Percentiles rank a stretch among this genome's conserved stretches.
phyloP scores from a whole-genome alignment of 345 rosid species.

The Stellera chamaejasme region DNA sequence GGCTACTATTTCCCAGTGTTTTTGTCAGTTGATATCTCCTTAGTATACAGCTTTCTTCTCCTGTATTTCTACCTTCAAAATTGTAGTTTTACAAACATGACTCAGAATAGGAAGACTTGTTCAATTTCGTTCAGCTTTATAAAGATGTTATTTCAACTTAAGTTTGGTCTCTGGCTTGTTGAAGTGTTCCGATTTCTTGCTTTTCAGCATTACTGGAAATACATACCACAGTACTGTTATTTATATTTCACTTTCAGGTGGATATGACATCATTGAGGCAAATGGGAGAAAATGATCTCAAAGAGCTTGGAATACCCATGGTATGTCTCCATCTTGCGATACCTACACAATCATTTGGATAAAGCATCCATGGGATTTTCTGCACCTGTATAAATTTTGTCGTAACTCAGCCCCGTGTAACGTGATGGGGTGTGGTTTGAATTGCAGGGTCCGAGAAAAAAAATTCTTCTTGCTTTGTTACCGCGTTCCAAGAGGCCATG shows the following conservation, averaged over 20 bases:
- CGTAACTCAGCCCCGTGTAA: too few relatives aligned
- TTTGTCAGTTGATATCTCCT: too few relatives aligned
- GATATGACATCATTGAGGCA: slow-evolving; percentile 86
- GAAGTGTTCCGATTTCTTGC: background rate
- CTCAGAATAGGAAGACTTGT: too few relatives aligned
- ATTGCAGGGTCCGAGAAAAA: slow-evolving; percentile 92
- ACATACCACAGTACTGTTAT: too few relatives aligned
- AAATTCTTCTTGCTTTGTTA: slow-evolving; percentile 68
- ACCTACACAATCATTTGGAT: too few relatives aligned
- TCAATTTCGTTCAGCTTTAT: background rate
- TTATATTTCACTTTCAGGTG: slow-evolving; percentile 43
- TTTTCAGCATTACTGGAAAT: slow-evolving; percentile 7
- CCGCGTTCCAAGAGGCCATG: slow-evolving; percentile 42
- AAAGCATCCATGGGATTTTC: too few relatives aligned
- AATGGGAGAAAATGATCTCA: slow-evolving; percentile 90
- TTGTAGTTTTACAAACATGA: too few relatives aligned
- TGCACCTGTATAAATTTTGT: too few relatives aligned
- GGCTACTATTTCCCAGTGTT: too few relatives aligned
- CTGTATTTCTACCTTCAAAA: too few relatives aligned
- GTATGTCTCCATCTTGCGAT: slow-evolving; percentile 26
- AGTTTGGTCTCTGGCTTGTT: background rate
- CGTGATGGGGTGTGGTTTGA: slow-evolving; percentile 10
- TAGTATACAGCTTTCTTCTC: too few relatives aligned
- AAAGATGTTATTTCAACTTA: background rate
- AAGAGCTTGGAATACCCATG: slow-evolving; percentile 96